Evolutionary conservation across 495 filamentous ascomycete species (phyloP).

Genomic region (Trichodelitschia bisporula): DNA sequence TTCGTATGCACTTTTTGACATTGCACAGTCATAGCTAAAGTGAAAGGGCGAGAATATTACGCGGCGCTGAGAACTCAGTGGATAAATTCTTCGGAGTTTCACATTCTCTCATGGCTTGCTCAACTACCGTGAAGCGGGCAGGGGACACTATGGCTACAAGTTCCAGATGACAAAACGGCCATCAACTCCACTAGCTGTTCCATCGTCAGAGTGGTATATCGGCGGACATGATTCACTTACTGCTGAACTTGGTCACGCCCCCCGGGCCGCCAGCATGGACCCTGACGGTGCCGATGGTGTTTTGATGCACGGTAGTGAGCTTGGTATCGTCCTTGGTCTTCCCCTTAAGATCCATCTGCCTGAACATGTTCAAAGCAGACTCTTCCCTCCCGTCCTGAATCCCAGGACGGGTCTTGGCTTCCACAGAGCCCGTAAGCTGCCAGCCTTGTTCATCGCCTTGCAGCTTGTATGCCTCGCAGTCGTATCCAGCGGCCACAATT

Average conservation of each 20-base stretch:
- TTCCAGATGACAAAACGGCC: slow-evolving; percentile 75
- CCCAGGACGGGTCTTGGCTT: slow-evolving; percentile 29
- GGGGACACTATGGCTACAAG: slow-evolving; percentile 8
- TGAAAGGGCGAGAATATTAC: too few species aligned
- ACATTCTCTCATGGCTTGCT: too few species aligned
- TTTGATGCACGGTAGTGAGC: slow-evolving; percentile 89
- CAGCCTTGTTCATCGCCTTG: slow-evolving; percentile 62
- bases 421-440: slow-evolving; percentile 64
- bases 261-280: slow-evolving; percentile 42
- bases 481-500: slow-evolving; percentile 88
- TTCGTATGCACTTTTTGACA: too few species aligned
- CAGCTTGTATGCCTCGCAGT: slow-evolving; percentile 86
- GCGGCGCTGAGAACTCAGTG: too few species aligned
- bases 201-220: slow-evolving; percentile 2
- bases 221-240: slow-evolving; percentile 27
- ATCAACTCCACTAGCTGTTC: slow-evolving; percentile 70
- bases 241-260: slow-evolving; percentile 55
- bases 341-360: slow-evolving; percentile 92
- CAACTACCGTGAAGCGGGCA: too few species aligned
- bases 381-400: slow-evolving; percentile 39
- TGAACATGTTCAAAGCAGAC: slow-evolving; percentile 95
- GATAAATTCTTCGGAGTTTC: too few species aligned
- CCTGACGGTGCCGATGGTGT: slow-evolving; percentile 71
- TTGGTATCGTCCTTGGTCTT: slow-evolving; percentile 74
- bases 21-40: too few species aligned